Percentiles rank a stretch among this genome's conserved stretches.
phyloP scores from a whole-genome alignment of 768 basidiomycete species.

The Tylopilus intermedius region DNA sequence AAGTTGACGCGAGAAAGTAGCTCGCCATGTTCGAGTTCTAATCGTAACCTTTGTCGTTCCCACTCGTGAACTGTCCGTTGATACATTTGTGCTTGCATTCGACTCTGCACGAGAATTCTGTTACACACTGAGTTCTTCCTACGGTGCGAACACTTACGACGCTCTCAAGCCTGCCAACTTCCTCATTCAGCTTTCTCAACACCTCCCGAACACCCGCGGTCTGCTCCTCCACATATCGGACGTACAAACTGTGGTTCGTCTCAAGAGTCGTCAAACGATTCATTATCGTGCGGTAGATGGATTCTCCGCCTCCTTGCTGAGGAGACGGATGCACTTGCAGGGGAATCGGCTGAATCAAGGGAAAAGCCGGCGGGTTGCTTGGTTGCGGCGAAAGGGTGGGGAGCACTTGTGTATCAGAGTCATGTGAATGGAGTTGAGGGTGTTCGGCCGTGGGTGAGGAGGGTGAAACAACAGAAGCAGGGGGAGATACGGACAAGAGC shows the following conservation, averaged over 20 bases:
- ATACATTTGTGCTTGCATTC: slow-evolving; percentile 62
- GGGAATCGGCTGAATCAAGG: slow-evolving; percentile 2
- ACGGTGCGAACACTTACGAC: slow-evolving; percentile 46
- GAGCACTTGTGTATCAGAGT: slow-evolving; percentile 1
- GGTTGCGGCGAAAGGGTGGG: slow-evolving; percentile 5
- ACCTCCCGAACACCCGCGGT: slow-evolving; percentile 69
- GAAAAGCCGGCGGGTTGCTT: background rate
- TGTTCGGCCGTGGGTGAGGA: slow-evolving; percentile 1
- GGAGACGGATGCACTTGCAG: slow-evolving; percentile 2
- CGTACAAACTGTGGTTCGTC: slow-evolving; percentile 79
- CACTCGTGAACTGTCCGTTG: slow-evolving; percentile 62
- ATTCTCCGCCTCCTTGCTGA: slow-evolving; percentile 57
- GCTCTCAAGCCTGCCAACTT: slow-evolving; percentile 73
- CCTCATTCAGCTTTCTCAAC: slow-evolving; percentile 67
- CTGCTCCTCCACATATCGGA: slow-evolving; percentile 87
- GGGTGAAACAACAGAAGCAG: slow-evolving; percentile 1
- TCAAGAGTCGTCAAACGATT: slow-evolving; percentile 84
- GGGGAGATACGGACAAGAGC: slow-evolving; percentile 7
- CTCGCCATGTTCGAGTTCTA: slow-evolving; percentile 68
- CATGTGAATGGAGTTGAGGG: background rate
- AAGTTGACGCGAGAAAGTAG: slow-evolving; percentile 67
- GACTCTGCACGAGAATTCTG: slow-evolving; percentile 41
- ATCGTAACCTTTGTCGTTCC: slow-evolving; percentile 57
- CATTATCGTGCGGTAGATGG: slow-evolving; percentile 95
- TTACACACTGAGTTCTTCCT: background rate